Conservation (phyloP, 495 filamentous ascomycete species). For the Penicillium subrubescens region DNA sequence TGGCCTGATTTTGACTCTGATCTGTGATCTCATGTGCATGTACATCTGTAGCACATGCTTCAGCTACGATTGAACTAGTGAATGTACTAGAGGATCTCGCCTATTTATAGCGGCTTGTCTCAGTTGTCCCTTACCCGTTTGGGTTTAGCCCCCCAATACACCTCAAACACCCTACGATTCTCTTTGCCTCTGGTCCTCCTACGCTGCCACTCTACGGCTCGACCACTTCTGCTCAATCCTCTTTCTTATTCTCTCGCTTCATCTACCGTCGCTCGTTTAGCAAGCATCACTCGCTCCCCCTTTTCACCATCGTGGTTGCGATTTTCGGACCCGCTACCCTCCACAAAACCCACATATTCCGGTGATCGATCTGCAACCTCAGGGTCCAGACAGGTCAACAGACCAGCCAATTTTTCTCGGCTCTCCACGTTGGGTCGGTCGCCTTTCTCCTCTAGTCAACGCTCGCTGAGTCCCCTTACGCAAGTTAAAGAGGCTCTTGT, state of each 20-base stretch:
- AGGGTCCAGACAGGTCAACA: conserved; percentile 15
- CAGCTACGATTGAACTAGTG: neutral
- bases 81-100: neutral
- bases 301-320: conserved; percentile 10
- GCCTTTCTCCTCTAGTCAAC: conserved; percentile 4
- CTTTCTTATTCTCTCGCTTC: conserved; percentile 4
- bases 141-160: conserved; percentile 29
- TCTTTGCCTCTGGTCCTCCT: neutral
- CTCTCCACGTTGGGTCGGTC: conserved; percentile 17
- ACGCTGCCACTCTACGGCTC: neutral
- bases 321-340: neutral
- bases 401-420: conserved; percentile 15
- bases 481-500: neutral
- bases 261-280: conserved; percentile 19
- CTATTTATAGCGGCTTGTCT: conserved; percentile 36
- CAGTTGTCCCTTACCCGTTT: conserved; percentile 24
- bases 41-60: neutral
- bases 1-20: neutral
- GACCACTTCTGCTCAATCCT: neutral
- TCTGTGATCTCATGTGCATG: neutral
- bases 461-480: neutral
- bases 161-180: conserved; percentile 19
- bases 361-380: conserved; percentile 31
- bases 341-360: conserved; percentile 14
- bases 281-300: conserved; percentile 3